Evolutionary conservation across 2,329 filamentous ascomycete species (phyloP).

Genomic region (Beauveria sp.): DNA sequence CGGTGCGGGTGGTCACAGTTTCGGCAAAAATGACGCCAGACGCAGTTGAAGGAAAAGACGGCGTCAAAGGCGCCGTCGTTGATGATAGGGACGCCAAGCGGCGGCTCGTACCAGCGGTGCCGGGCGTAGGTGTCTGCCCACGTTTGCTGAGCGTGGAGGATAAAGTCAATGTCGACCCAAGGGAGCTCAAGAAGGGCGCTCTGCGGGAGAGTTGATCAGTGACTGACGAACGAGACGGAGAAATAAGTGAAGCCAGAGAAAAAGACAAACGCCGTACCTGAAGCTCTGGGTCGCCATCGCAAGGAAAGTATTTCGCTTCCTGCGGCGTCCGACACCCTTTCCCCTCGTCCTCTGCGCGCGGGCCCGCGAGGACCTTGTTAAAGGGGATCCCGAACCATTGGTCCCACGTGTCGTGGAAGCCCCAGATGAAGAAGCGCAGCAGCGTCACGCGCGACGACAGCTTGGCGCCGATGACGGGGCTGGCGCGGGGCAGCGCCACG

Average conservation of each 20-base stretch:
- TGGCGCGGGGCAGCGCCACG: constrained; percentile 37
- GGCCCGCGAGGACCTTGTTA: neutral
- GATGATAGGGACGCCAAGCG: constrained; percentile 14
- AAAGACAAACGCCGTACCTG: constrained; percentile 29
- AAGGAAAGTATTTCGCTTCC: constrained; percentile 5
- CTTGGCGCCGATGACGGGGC: constrained; percentile 35
- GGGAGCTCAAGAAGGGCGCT: constrained; percentile 34
- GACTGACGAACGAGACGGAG: neutral
- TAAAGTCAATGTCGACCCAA: constrained; percentile 37
- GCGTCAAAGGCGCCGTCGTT: constrained; percentile 23
- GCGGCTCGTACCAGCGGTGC: constrained; percentile 24
- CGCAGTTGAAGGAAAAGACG: neutral
- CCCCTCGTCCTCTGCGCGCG: neutral
- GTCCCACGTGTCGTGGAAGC: constrained; percentile 30
- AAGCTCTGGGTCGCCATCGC: constrained; percentile 31
- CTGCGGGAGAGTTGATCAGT: constrained; percentile 21
- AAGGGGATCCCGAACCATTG: constrained; percentile 26
- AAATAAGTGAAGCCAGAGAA: neutral
- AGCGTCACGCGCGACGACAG: constrained; percentile 35
- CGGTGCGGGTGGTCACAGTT: neutral
- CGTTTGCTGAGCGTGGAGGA: constrained; percentile 39
- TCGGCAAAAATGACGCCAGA: neutral
- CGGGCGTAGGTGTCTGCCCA: constrained; percentile 35
- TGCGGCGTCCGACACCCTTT: neutral
- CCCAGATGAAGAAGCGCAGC: constrained; percentile 28